Base-by-base conservation (phyloP, 768 basidiomycete species). In the Pleurotus djamor region DNA sequence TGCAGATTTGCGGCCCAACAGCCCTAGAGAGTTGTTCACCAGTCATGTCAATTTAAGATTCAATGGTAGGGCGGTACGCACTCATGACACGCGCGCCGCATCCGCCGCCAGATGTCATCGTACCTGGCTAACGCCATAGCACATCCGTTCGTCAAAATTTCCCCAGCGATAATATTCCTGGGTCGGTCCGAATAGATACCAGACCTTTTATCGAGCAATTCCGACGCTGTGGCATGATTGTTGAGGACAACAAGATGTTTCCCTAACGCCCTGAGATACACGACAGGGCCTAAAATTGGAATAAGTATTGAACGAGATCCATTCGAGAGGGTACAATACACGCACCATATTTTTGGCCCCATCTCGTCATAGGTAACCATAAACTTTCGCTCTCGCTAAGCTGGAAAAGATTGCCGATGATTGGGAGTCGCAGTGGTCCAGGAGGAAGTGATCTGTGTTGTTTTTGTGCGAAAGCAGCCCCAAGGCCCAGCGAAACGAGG, bases 91-190 rank as follows among this genome's bases (percentile, higher is more conserved):
- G 38, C 38, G 38, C 38, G 38, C 9, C 38, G 38, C 38, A 41
- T 41, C 9, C 38, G 9, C n/a, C 38, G 38, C 9, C 9, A 41
- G 9, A 41, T 10, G n/a, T 41, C 38, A n/a, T 41, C 63, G 49
- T 68, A 64, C 3, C 60, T 56, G 12, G 59, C 49, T 54, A 75
- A 67, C 2, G 61, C 65, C n/a, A 72, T 33, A 5, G 68, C 50
- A 37, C 68, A 45, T 4, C 73, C 69, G 9, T 72, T 67, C 6
- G 68, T 67, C 45, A 75, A 62, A 33, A 72, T 61, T 12, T 76
- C 72, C n/a, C 59, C 43, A 1, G 62, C 66, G 16, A 75, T 66
- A 34, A 74, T 71, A 59, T 60, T 64, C 4, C 57, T 61, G 6
- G 67, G 68, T 3, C 71, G 57, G 49, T 70, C 64, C 0, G 64